Conservation (phyloP, 257 asterid genomes). For the Primulina huaijiensis region DNA sequence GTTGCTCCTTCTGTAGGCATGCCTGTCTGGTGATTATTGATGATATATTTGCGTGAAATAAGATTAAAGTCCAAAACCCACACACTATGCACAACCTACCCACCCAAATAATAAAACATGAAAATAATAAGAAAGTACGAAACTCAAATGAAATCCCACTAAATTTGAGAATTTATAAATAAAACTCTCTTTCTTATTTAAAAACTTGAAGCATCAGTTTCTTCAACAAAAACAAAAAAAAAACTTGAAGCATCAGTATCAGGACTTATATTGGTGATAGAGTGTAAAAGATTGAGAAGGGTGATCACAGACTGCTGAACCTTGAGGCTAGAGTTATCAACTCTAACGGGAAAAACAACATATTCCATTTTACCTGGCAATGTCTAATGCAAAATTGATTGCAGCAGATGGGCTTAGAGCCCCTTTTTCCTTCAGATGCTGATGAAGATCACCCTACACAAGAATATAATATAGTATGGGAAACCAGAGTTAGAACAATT, state of each 20-base stretch:
- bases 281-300: background rate
- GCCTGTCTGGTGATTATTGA: slow-evolving; percentile 14
- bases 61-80: slow-evolving; percentile 2
- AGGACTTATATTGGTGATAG: slow-evolving; percentile 13
- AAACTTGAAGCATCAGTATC: background rate
- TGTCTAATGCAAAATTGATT: slow-evolving; percentile 85
- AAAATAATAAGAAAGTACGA: background rate
- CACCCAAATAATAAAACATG: background rate
- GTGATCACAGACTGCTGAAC: slow-evolving; percentile 20
- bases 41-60: background rate
- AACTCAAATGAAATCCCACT: background rate
- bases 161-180: background rate
- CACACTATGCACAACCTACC: background rate
- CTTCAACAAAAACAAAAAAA: no score
- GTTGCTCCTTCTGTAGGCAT: slow-evolving; percentile 1
- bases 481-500: slow-evolving; percentile 11
- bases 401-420: slow-evolving; percentile 76
- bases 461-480: slow-evolving; percentile 20
- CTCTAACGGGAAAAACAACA: background rate
- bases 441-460: slow-evolving; percentile 91
- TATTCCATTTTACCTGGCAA: slow-evolving; percentile 63
- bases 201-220: slow-evolving; percentile 3
- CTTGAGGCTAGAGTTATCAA: slow-evolving; percentile 11
- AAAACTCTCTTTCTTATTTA: slow-evolving; percentile 9
- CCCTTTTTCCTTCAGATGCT: slow-evolving; percentile 87